A percentile compares a stretch with the other conserved stretches of the same genome.
phyloP scores from a whole-genome alignment of 768 basidiomycete genomes.

The Dioszegia hungarica region DNA sequence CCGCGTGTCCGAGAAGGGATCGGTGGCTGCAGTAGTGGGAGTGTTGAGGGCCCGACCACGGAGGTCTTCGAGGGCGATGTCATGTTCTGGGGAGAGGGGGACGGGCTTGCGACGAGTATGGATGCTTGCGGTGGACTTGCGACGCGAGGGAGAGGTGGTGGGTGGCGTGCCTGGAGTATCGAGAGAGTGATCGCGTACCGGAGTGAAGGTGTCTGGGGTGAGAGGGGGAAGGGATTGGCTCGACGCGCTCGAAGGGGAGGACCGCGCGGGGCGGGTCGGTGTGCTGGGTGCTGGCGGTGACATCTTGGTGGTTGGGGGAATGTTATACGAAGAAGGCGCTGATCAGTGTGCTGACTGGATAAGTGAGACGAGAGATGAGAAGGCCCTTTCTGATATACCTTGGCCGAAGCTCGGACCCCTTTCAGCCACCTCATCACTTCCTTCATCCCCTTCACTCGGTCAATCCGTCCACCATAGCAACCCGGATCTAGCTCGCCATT shows the following conservation, averaged over 20 bases:
- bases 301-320: too few relatives aligned
- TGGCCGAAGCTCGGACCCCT: neutral
- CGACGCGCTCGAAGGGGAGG: neutral
- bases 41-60: neutral
- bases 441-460: neutral
- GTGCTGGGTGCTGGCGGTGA: neutral
- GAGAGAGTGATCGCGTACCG: neutral
- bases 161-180: neutral
- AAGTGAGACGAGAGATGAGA: too few relatives aligned
- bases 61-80: neutral
- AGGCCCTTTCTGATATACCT: too few relatives aligned
- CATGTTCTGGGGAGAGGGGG: constrained; percentile 5
- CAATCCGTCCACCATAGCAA: neutral
- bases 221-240: constrained; percentile 2
- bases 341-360: too few relatives aligned
- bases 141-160: neutral
- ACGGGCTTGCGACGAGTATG: constrained; percentile 27
- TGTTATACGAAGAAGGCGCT: neutral
- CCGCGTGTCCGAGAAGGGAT: neutral
- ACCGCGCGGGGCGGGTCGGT: neutral
- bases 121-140: constrained; percentile 24
- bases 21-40: neutral
- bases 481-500: too few relatives aligned
- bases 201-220: neutral
- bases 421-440: neutral